A percentile compares a stretch with the other conserved stretches of the same genome.
phyloP scores from a whole-genome alignment of 768 basidiomycete genomes.

The Hysterangium stoloniferum region DNA sequence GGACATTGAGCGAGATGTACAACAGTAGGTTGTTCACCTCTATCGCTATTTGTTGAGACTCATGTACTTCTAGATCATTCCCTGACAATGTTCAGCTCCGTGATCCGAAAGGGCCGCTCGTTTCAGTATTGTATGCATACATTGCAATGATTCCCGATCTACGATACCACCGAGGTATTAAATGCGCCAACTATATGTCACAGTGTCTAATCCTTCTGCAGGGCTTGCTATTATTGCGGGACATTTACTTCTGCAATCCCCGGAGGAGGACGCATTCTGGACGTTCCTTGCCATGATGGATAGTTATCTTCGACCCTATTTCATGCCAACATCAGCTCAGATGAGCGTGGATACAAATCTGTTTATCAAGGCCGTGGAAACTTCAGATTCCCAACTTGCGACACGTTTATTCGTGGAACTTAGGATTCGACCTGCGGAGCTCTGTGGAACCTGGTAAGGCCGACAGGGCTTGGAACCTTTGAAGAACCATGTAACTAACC shows the following conservation, averaged over 20 bases:
- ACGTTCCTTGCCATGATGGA: conserved; percentile 86
- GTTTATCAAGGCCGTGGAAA: conserved; percentile 63
- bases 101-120: conserved; percentile 46
- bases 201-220: conserved; percentile 21
- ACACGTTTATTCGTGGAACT: conserved; percentile 63
- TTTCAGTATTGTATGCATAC: conserved; percentile 60
- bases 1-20: conserved; percentile 55
- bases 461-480: neutral
- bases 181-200: neutral
- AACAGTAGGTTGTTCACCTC: conserved; percentile 21
- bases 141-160: conserved; percentile 82
- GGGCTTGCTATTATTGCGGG: conserved; percentile 66
- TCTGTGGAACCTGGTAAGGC: conserved; percentile 63
- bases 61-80: conserved; percentile 29
- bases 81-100: conserved; percentile 51
- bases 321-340: conserved; percentile 50
- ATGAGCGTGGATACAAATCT: conserved; percentile 71
- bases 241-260: conserved; percentile 63
- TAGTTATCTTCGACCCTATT: conserved; percentile 71
- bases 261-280: conserved; percentile 89
- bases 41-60: neutral
- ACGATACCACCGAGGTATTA: conserved; percentile 54
- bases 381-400: conserved; percentile 47
- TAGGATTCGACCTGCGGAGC: conserved; percentile 44
- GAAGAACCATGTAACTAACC: neutral